Evolutionary conservation across 2,329 filamentous ascomycete genomes (phyloP).

Genomic region (Alternaria brassicicola): DNA sequence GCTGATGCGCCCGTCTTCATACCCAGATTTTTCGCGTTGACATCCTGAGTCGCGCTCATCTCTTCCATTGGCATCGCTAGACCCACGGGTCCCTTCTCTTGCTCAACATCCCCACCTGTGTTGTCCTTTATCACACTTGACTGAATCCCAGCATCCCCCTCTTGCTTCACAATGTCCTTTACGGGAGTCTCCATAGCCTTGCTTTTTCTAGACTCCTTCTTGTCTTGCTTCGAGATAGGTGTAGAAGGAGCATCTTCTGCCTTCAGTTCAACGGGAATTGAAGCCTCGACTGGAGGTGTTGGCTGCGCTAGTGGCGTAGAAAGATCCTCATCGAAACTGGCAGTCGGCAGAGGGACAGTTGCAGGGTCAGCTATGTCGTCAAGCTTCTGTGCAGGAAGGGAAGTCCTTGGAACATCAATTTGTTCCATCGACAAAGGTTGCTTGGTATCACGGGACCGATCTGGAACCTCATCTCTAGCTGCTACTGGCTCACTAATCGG

Average conservation of each 20-base stretch:
- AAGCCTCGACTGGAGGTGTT: not conserved
- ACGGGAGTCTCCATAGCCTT: slow-evolving; percentile 15
- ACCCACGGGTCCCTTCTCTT: not conserved
- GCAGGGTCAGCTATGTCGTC: slow-evolving; percentile 3
- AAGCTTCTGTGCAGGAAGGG: not conserved
- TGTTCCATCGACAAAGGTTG: not conserved
- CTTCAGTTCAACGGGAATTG: not conserved
- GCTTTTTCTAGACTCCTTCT: slow-evolving; percentile 33
- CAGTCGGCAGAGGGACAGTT: slow-evolving; percentile 3
- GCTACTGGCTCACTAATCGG: not conserved
- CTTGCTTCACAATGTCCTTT: slow-evolving; percentile 3
- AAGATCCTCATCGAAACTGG: slow-evolving; percentile 1
- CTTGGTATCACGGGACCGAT: not conserved
- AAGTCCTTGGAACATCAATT: not conserved
- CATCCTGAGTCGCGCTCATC: not conserved
- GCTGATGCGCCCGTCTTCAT: not conserved
- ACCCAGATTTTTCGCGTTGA: not conserved
- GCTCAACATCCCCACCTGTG: not conserved
- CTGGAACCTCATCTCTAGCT: not conserved
- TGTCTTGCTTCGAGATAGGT: slow-evolving; percentile 23
- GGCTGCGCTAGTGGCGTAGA: not conserved
- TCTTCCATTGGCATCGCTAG: not conserved
- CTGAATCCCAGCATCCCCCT: not conserved
- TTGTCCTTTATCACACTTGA: not conserved
- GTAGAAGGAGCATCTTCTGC: slow-evolving; percentile 6